Evolutionary conservation across 345 rosid species (phyloP), one percentile per base, ranked within the genome.

Genomic region (Arabis hirsuta): DNA sequence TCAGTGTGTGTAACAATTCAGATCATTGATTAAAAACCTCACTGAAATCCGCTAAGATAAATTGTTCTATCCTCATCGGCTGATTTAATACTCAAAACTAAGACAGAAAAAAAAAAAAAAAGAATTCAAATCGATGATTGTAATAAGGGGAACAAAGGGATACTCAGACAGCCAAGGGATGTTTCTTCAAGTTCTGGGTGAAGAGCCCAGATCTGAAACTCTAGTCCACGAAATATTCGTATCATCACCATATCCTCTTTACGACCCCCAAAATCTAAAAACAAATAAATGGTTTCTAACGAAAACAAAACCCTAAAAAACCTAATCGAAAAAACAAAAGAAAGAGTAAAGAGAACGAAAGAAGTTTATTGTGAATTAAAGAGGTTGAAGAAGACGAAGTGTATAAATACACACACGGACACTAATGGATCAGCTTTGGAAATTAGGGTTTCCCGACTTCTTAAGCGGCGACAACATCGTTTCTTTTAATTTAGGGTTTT

Each of bases 81-180:
- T 8, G 7, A 36, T 34, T 7, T 7, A 34, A 34, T 6, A 36
- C 41, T 36, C 11, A 8, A 36, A 36, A 36, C 41, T 36, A 9
- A 36, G 7, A 31, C 3, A 29, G 0, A 22, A 1, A 7, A 44
- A 12, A 9, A 48, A 6, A 11, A 7, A 19, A 2, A 16, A 16
- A 16, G 16, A 16, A 16, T 26, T 0, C 0, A 6, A 24, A 9
- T 4, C 2, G 0, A 12, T 8, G 20, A 12, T 36, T 0, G 6
- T 7, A 13, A 29, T 34, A 14, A n/a, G 63, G 5, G n/a, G 3
- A 27, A 26, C 24, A 42, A 58, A 67, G 31, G 68, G 45, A 69
- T 84, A 90, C 98, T 95, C 98, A 95, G 98, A 91, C 98, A 95
- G 99, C 99, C 96, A 91, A 95, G 99, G 99, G 98, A 79, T 87